These are phyloP conservation scores for Immersiella caudata DNA, from an alignment of 495 filamentous ascomycete genomes.

Conservation along the genomic window DNA sequence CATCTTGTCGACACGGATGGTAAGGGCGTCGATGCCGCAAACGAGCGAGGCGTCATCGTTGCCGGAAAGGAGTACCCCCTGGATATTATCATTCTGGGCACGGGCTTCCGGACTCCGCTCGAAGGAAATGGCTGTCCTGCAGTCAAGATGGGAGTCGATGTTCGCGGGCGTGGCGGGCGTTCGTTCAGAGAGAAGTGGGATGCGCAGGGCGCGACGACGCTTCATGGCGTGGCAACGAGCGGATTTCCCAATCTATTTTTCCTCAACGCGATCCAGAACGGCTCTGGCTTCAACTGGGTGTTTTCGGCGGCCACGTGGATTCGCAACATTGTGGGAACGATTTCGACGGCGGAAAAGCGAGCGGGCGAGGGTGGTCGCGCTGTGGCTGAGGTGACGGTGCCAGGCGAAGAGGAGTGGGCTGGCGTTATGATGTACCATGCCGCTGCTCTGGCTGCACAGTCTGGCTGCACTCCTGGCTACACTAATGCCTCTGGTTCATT, in stretches of 20 bases:
- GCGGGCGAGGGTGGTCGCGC: conserved; percentile 32
- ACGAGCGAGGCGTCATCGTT: conserved; percentile 41
- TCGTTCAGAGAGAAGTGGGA: conserved; percentile 51
- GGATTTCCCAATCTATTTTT: conserved; percentile 62
- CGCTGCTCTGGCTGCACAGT: conserved; percentile 39
- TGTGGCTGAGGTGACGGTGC: conserved; percentile 46
- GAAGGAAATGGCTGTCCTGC: conserved; percentile 38
- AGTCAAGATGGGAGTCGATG: conserved; percentile 38
- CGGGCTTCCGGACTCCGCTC: conserved; percentile 47
- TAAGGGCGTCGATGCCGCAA: conserved; percentile 49
- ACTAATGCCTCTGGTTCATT: conserved; percentile 52
- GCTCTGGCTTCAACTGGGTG: conserved; percentile 44
- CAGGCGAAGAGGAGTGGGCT: conserved; percentile 53
- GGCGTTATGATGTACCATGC: conserved; percentile 46
- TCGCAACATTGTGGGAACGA: conserved; percentile 50
- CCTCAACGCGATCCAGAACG: conserved; percentile 44
- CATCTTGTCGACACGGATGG: conserved; percentile 59
- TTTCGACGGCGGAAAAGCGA: conserved; percentile 43
- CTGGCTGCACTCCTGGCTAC: conserved; percentile 61
- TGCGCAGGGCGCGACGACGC: conserved; percentile 39
- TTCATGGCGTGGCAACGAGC: conserved; percentile 50
- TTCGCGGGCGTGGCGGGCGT: conserved; percentile 46
- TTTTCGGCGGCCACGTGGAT: conserved; percentile 45
- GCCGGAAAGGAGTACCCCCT: conserved; percentile 44
- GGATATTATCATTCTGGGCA: conserved; percentile 54